Percentiles rank a stretch among this genome's conserved stretches.
phyloP scores from a whole-genome alignment of 768 basidiomycete genomes.

The Russula abietina region DNA sequence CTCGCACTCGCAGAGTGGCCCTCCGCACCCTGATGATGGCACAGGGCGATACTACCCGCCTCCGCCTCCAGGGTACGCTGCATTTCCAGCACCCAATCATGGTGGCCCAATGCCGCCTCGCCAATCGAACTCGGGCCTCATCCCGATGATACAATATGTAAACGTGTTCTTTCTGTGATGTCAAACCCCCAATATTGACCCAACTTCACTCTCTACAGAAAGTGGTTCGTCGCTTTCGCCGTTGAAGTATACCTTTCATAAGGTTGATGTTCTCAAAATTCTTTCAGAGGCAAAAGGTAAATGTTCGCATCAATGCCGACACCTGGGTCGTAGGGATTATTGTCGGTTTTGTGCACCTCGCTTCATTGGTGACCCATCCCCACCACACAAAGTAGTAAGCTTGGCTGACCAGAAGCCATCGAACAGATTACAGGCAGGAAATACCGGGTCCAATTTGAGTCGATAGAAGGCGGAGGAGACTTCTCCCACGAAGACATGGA shows the following conservation, averaged over 20 bases:
- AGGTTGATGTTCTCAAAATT: not conserved
- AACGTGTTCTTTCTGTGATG: not conserved
- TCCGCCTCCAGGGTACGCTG: not conserved
- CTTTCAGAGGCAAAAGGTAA: slow-evolving; percentile 28
- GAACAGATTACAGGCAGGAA: slow-evolving; percentile 6
- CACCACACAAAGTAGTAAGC: not conserved
- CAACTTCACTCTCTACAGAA: not conserved
- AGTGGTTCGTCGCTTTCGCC: slow-evolving; percentile 4
- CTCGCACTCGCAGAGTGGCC: not conserved
- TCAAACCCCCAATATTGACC: not conserved
- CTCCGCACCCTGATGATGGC: too few relatives aligned
- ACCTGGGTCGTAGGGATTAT: slow-evolving; percentile 34
- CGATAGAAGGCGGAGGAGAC: not conserved
- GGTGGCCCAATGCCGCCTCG: not conserved
- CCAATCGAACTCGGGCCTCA: not conserved
- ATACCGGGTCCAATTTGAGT: slow-evolving; percentile 12
- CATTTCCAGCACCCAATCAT: not conserved
- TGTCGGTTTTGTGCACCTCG: slow-evolving; percentile 25
- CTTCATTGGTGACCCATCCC: slow-evolving; percentile 16
- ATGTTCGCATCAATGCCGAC: slow-evolving; percentile 30
- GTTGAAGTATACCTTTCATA: not conserved
- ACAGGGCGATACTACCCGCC: too few relatives aligned
- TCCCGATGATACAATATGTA: not conserved
- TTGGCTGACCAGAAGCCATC: not conserved
- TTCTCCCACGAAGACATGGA: not conserved